Evolutionary conservation across 208 protist species (phyloP).

Genomic region (Acanthamoeba pearcei): DNA sequence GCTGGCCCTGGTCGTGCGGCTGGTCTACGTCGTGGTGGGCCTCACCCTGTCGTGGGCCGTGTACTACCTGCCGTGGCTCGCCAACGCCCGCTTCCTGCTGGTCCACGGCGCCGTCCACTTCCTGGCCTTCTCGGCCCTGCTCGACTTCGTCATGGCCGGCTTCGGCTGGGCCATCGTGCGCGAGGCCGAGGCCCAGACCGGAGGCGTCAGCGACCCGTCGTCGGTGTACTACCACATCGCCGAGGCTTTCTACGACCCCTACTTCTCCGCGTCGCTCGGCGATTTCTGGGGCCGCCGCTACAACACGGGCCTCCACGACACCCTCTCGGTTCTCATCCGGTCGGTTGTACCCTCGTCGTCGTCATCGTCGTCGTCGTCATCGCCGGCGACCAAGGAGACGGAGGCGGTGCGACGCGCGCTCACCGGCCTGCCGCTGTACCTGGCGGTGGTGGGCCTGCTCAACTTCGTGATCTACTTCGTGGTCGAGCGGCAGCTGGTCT

Average conservation of each 20-base stretch:
- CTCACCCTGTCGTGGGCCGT: conserved; percentile 6
- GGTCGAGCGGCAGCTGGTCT: neutral
- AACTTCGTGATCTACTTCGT: conserved; percentile 54
- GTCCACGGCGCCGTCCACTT: conserved; percentile 37
- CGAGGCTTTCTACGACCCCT: conserved; percentile 66
- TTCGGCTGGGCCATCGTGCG: conserved; percentile 54
- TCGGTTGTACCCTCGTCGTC: neutral
- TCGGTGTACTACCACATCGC: conserved; percentile 24
- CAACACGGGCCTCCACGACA: conserved; percentile 44
- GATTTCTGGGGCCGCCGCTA: conserved; percentile 50
- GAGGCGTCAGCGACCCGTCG: neutral
- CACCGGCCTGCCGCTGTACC: conserved; percentile 35
- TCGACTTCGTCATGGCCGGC: conserved; percentile 62
- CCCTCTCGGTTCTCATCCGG: neutral
- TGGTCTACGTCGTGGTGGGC: neutral
- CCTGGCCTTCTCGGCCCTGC: conserved; percentile 39
- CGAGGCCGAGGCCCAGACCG: neutral
- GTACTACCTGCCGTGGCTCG: conserved; percentile 26
- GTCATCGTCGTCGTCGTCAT: neutral
- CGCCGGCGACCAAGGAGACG: neutral
- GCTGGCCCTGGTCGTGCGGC: conserved; percentile 1
- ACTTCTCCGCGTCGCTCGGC: conserved; percentile 13
- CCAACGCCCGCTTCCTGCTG: conserved; percentile 11
- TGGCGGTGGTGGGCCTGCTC: conserved; percentile 1
- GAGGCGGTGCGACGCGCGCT: conserved; percentile 50